phyloP scores from a whole-genome alignment of 2,329 filamentous ascomycete genomes.

The Alternaria consortialis region DNA sequence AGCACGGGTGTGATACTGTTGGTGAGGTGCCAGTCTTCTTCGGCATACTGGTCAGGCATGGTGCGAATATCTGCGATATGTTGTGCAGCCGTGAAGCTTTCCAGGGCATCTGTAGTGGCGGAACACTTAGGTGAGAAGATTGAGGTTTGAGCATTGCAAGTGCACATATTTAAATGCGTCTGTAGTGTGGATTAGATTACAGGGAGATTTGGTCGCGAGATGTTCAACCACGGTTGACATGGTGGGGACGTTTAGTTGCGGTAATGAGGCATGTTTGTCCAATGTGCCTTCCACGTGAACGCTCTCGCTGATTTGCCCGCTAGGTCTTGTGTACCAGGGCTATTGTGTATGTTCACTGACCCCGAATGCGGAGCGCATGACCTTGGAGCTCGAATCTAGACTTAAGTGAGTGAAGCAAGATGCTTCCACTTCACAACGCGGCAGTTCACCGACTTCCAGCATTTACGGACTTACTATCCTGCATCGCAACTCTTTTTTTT shows the following conservation, averaged over 20 bases:
- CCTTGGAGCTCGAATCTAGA: not conserved
- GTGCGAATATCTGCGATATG: not conserved
- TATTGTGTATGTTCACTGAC: not conserved
- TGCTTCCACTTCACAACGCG: not conserved
- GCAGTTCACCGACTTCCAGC: not conserved
- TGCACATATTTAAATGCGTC: not conserved
- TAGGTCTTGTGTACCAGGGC: not conserved
- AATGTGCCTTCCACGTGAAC: not conserved
- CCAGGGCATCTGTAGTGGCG: not conserved
- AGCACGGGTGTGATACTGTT: not conserved
- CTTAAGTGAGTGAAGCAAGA: not conserved
- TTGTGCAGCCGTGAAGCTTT: not conserved
- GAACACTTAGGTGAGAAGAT: not conserved
- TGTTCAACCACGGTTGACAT: not conserved
- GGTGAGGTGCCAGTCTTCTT: not conserved
- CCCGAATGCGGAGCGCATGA: not conserved
- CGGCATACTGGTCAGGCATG: not conserved
- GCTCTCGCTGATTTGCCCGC: not conserved
- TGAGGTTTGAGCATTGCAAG: not conserved
- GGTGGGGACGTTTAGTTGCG: not conserved
- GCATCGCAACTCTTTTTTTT: not conserved
- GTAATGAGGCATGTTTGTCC: not conserved
- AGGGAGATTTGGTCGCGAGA: not conserved
- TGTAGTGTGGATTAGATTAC: not conserved
- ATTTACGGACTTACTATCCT: not conserved